Base-by-base conservation (phyloP, 2,329 filamentous ascomycete species). In the Fusarium sp. region DNA sequence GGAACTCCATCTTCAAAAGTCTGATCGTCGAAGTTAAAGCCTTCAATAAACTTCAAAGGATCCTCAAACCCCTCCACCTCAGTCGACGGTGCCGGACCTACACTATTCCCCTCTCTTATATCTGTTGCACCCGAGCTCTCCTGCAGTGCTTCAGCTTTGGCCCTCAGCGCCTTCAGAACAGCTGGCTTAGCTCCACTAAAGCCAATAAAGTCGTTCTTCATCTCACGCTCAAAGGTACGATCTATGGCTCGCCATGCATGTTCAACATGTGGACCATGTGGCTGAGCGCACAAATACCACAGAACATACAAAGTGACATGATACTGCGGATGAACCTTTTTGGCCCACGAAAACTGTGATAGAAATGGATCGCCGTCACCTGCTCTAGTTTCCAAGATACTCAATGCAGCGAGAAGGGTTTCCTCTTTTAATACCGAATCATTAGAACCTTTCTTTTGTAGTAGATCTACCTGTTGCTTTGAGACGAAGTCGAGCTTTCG, bases 401-500 rank as follows among this genome's bases (percentile, higher is more conserved):
- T 2, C 7, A 59, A 20, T 1, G 45, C 55, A 7, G 17, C n/a
- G 1, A 27, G 8, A 7, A 59, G 10, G 13, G 26, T 53, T 17
- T 52, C 35, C 7, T 41, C 45, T 7, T 15, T 40, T 7, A 23
- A 27, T 12, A 53, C 7, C 0, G 6, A 27, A 8, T n/a, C 20
- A 15, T 12, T n/a, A 4, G 30, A 49, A 5, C 15, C 11, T 12
- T 11, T 20, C 1, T 33, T 18, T 5, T 23, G 26, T 4, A 17
- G 30, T 4, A 40, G 26, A 15, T n/a, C 11, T 35, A 35, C 41
- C 4, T 59, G 55, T 32, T 59, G 55, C 3, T 15, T 53, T n/a
- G 55, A 53, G 27, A 53, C 38, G 6, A 59, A 59, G 13, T 53
- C 45, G 27, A 59, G 55, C 17, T 59, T 59, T 5, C 38, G 35